Base-by-base conservation (phyloP, 805 yeast species). In the Spathaspora passalidarum region DNA sequence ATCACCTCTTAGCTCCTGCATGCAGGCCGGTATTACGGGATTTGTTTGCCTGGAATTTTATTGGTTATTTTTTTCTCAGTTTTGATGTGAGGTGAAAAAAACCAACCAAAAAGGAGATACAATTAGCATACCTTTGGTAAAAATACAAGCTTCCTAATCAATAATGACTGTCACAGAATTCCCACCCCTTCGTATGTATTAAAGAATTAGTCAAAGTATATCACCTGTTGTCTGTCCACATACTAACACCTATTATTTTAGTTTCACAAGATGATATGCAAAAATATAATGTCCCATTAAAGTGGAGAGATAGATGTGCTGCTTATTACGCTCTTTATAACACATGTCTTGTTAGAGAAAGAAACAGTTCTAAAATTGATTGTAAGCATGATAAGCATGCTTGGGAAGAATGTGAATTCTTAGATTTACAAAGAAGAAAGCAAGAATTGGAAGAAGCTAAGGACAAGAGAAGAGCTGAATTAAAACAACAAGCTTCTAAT, bases 211-310 rank as follows among this genome's bases (percentile, higher is more conserved):
- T 4, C 5, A 29, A 7, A n/a, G 3, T 43, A 10, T 29, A 26
- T 16, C 17, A 22, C 8, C 11, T 34, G 2, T 16, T 42, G 14
- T 5, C 20, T 14, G 16, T 16, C 3, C 17, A 10, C 10, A 17
- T 38, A 44, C 50, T 47, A 47, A 47, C 50, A n/a, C 11, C 10
- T 13, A 11, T 37, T 36, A 20, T 19, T 32, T 1, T 53, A 84
- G 91, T 88, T 54, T 75, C 89, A 46, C 87, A 83, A 66, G 90
- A 87, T 60, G 96, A 88, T 61, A 83, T 88, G 84, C 88, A 86
- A 68, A 76, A 82, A 56, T 72, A 84, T 66, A 79, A 83, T 62
- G 82, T 88, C 46, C 96, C 96, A 18, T 70, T 88, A 50, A 80
- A 79, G 49, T 88, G 83, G 77, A 75, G 96, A 56, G 96, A 88